Percentiles rank a stretch among this genome's conserved stretches.
Evolutionary conservation across 1,284 basidiomycete genomes (phyloP).

Genomic region (Abortiporus biennis): DNA sequence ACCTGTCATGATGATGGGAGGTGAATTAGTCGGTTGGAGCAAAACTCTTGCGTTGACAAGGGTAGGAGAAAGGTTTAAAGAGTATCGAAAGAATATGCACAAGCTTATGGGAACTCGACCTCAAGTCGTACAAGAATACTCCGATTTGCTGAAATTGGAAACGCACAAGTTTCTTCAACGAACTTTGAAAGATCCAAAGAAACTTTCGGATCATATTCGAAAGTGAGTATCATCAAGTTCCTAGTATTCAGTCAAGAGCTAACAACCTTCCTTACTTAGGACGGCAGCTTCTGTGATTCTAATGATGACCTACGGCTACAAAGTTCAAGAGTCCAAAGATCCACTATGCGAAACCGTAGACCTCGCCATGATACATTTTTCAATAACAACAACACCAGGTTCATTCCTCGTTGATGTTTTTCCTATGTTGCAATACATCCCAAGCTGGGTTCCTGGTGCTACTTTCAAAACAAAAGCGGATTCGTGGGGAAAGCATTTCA

Average conservation of each 20-base stretch:
- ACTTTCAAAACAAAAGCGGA: slow-evolving; percentile 37
- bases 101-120: background rate
- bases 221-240: slow-evolving; percentile 2
- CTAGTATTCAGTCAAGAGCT: no score
- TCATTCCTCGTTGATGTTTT: slow-evolving; percentile 3
- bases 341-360: slow-evolving; percentile 4
- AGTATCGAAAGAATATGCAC: slow-evolving; percentile 23
- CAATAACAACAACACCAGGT: background rate
- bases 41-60: slow-evolving; percentile 24
- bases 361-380: background rate
- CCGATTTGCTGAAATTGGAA: slow-evolving; percentile 43
- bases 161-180: slow-evolving; percentile 22
- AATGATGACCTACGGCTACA: slow-evolving; percentile 9
- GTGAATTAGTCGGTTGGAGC: slow-evolving; percentile 27
- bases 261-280: slow-evolving; percentile 12
- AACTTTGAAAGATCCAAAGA: slow-evolving; percentile 13
- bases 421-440: slow-evolving; percentile 1
- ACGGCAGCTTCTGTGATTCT: slow-evolving; percentile 12
- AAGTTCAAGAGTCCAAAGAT: slow-evolving; percentile 4
- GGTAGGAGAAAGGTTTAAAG: slow-evolving; percentile 30
- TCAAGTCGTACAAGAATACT: slow-evolving; percentile 29
- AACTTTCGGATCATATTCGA: slow-evolving; percentile 9
- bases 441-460: slow-evolving; percentile 2
- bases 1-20: slow-evolving; percentile 24
- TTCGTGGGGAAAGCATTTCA: slow-evolving; percentile 26